A percentile compares a stretch with the other conserved stretches of the same genome.
Evolutionary conservation across 1,139 yeast genomes (phyloP).

Genomic region (Lodderomyces pseudojiufengensis): DNA sequence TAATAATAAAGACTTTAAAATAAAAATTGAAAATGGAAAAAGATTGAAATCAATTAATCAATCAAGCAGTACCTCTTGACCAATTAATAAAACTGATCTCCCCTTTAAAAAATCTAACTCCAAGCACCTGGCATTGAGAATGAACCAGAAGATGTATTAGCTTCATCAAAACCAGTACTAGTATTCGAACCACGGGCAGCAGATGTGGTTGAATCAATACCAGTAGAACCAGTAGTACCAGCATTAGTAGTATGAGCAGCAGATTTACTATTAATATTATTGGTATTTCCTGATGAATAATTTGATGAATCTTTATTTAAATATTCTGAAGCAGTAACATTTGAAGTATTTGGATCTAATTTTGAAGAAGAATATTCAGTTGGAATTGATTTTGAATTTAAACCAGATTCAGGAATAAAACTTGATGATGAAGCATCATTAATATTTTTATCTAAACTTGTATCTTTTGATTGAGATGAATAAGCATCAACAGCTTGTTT

Average conservation of each 20-base stretch:
- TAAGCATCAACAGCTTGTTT: constrained; percentile 6
- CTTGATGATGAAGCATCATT: constrained; percentile 6
- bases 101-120: no score
- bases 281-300: not conserved
- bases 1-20: no score
- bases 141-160: constrained; percentile 8
- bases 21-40: no score
- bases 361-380: not conserved
- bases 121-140: constrained; percentile 14
- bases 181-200: constrained; percentile 3
- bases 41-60: no score
- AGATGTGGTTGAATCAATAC: not conserved
- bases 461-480: constrained; percentile 5
- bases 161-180: constrained; percentile 5
- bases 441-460: constrained; percentile 6
- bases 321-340: constrained; percentile 2
- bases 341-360: not conserved
- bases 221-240: constrained; percentile 1
- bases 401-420: constrained; percentile 2
- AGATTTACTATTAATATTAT: not conserved
- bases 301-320: not conserved
- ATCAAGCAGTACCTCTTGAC: no score
- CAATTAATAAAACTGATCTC: no score
- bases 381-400: not conserved
- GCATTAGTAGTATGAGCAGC: constrained; percentile 1